Conservation (phyloP, 306 rosid species). For the Dicorynia guianensis region DNA sequence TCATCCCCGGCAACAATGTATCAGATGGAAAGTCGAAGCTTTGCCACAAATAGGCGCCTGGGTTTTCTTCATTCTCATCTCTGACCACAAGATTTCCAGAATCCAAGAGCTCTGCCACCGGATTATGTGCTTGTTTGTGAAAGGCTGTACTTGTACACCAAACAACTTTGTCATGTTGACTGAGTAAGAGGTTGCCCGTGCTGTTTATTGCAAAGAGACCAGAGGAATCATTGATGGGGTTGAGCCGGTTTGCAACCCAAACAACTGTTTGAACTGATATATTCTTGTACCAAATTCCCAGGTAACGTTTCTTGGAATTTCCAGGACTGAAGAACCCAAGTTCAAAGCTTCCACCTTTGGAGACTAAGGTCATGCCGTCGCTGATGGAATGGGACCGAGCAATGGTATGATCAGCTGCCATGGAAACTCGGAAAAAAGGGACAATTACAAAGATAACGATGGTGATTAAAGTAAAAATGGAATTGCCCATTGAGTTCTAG, state of each 20-base stretch:
- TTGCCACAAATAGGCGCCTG: constrained; percentile 43
- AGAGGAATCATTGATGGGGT: constrained; percentile 40
- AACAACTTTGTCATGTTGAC: not conserved
- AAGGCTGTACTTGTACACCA: constrained; percentile 21
- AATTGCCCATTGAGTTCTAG: too few relatives aligned
- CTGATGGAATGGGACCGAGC: constrained; percentile 28
- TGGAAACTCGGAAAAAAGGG: not conserved
- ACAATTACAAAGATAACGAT: not conserved
- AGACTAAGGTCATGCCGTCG: constrained; percentile 42
- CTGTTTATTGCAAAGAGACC: constrained; percentile 8
- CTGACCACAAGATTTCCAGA: constrained; percentile 41
- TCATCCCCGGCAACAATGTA: constrained; percentile 51
- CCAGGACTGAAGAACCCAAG: constrained; percentile 61
- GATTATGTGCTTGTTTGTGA: not conserved
- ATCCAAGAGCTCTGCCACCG: constrained; percentile 39
- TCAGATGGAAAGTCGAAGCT: constrained; percentile 63
- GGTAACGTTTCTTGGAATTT: constrained; percentile 38
- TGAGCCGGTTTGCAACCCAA: constrained; percentile 62
- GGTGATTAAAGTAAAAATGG: not conserved
- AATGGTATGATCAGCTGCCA: constrained; percentile 32
- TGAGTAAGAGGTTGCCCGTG: constrained; percentile 29
- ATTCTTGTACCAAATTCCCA: constrained; percentile 59
- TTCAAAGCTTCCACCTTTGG: constrained; percentile 42
- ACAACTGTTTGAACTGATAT: constrained; percentile 40
- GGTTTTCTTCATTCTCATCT: not conserved